Evolutionary conservation across 2,329 filamentous ascomycete species (phyloP).

Genomic region (Claviceps paspali): DNA sequence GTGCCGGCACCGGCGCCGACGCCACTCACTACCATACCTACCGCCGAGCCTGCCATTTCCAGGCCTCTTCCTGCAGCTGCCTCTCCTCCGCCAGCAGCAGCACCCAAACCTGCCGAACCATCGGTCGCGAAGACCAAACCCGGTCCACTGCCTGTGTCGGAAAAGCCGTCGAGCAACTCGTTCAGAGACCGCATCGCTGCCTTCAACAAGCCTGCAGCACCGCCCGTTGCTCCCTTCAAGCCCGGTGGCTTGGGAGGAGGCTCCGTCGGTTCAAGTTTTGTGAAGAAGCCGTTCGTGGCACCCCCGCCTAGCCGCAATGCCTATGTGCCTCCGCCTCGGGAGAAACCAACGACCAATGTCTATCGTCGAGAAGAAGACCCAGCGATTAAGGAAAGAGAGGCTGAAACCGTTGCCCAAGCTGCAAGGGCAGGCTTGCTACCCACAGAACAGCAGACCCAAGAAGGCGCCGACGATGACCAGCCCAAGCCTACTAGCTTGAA

Average conservation of each 20-base stretch:
- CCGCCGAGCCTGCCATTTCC: slow-evolving; percentile 11
- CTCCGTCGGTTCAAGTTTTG: slow-evolving; percentile 46
- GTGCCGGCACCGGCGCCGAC: slow-evolving; percentile 12
- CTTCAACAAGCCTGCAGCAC: slow-evolving; percentile 80
- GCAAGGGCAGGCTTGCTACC: slow-evolving; percentile 50
- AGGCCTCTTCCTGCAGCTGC: slow-evolving; percentile 5
- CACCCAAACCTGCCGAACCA: slow-evolving; percentile 25
- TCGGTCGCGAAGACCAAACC: slow-evolving; percentile 22
- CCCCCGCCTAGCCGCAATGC: slow-evolving; percentile 87
- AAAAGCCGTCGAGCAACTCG: slow-evolving; percentile 61
- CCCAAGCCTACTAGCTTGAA: slow-evolving; percentile 90
- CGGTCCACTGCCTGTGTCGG: slow-evolving; percentile 48
- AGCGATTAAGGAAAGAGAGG: slow-evolving; percentile 48
- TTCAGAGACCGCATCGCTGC: slow-evolving; percentile 95
- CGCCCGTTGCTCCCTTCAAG: slow-evolving; percentile 83
- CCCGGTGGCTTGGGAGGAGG: slow-evolving; percentile 47
- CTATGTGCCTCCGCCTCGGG: slow-evolving; percentile 64
- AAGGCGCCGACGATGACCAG: slow-evolving; percentile 53
- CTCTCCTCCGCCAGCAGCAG: slow-evolving; percentile 10
- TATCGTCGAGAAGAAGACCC: slow-evolving; percentile 85
- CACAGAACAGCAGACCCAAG: slow-evolving; percentile 22
- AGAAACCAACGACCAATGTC: slow-evolving; percentile 55
- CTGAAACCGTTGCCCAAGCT: slow-evolving; percentile 49
- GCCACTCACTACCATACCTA: slow-evolving; percentile 16
- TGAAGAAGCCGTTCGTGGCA: slow-evolving; percentile 95